Evolutionary conservation across 75 land plant genomes (phyloP).

Genomic region (Adiantum capillusveneris): DNA sequence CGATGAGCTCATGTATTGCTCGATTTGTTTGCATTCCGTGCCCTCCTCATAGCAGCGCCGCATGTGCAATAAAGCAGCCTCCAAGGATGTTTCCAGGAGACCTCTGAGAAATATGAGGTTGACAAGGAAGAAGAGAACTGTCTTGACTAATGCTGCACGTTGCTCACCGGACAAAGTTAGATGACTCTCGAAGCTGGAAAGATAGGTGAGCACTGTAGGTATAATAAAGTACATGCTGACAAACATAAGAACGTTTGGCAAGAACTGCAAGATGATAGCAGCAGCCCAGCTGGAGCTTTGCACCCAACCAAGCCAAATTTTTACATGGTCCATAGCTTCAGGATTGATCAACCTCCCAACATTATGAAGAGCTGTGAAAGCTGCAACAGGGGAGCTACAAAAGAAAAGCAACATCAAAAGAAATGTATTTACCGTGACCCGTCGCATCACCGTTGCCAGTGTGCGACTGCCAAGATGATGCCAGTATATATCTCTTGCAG

Average conservation of each 20-base stretch:
- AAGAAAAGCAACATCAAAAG: slow-evolving; percentile 67
- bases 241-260: slow-evolving; percentile 80
- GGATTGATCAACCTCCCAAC: slow-evolving; percentile 66
- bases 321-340: slow-evolving; percentile 75
- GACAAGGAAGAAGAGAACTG: slow-evolving; percentile 86
- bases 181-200: slow-evolving; percentile 77
- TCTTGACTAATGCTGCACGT: slow-evolving; percentile 67
- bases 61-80: slow-evolving; percentile 52
- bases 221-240: slow-evolving; percentile 78
- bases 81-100: slow-evolving; percentile 80
- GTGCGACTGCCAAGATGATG: slow-evolving; percentile 70
- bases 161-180: slow-evolving; percentile 85
- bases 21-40: slow-evolving; percentile 66
- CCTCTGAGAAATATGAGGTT: slow-evolving; percentile 69
- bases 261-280: slow-evolving; percentile 59
- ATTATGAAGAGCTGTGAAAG: slow-evolving; percentile 58
- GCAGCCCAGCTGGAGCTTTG: slow-evolving; percentile 71
- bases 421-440: slow-evolving; percentile 54
- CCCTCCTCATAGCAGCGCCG: slow-evolving; percentile 79
- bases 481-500: slow-evolving; percentile 89
- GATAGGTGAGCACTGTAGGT: slow-evolving; percentile 65
- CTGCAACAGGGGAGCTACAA: slow-evolving; percentile 75
- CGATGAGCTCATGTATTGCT: slow-evolving; percentile 75
- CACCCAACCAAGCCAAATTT: slow-evolving; percentile 64
- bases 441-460: slow-evolving; percentile 38